These are phyloP conservation scores for Globisporangium perplexum DNA, from an alignment of 352 stramenopile species.

Conservation along the genomic window DNA sequence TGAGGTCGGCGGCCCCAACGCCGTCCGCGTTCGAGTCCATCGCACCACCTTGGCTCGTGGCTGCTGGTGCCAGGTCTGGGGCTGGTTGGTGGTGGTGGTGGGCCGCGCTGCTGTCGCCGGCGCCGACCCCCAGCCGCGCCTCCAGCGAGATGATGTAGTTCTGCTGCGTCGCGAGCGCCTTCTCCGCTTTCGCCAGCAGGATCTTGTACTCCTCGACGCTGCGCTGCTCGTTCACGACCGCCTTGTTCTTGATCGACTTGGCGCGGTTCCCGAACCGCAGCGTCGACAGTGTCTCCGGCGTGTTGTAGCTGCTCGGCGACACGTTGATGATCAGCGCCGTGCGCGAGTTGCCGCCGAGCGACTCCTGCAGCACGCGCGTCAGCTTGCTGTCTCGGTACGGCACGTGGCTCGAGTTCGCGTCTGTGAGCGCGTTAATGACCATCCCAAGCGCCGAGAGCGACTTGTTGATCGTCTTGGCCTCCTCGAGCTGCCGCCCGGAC, in stretches of 20 bases:
- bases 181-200: constrained; percentile 77
- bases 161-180: constrained; percentile 71
- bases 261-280: constrained; percentile 88
- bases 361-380: constrained; percentile 91
- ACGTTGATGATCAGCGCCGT: constrained; percentile 93
- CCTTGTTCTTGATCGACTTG: constrained; percentile 95
- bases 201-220: constrained; percentile 90
- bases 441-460: constrained; percentile 91
- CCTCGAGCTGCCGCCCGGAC: constrained; percentile 88
- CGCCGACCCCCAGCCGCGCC: constrained; percentile 34
- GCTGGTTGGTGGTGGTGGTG: background rate
- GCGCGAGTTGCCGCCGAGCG: constrained; percentile 91
- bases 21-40: background rate
- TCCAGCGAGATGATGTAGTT: constrained; percentile 83
- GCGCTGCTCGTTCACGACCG: constrained; percentile 89
- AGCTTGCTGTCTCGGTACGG: constrained; percentile 91
- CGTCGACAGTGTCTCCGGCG: constrained; percentile 90
- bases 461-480: constrained; percentile 97
- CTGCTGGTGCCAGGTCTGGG: constrained; percentile 1
- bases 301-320: constrained; percentile 88
- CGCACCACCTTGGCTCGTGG: background rate
- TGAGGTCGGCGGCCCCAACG: constrained; percentile 16
- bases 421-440: constrained; percentile 93
- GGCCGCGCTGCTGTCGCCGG: background rate
- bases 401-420: constrained; percentile 70